Evolutionary conservation across 345 rosid species (phyloP), one percentile per base, ranked within the genome.

Genomic region (Rhodamnia rubescens): DNA sequence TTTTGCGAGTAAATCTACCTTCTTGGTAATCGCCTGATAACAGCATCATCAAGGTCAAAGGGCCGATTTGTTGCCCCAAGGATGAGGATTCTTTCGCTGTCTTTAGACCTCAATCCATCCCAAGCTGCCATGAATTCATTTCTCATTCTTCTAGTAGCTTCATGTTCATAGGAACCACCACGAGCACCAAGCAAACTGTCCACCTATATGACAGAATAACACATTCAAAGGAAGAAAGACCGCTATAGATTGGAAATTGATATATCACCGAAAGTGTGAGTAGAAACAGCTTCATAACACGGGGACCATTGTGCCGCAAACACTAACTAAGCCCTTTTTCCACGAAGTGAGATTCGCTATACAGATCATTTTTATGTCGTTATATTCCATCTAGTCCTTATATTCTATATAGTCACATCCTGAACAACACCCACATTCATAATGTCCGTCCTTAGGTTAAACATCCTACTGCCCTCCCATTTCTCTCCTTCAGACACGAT

Each of bases 91-190:
- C 98, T 93, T 91, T 97, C 98, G 90, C 97, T 97, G 83, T 95
- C 99, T 90, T 96, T 96, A 74, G 99, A 91, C 88, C 98, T 93
- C 88, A 97, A 91, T 82, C 99, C 99, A 91, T 97, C 99, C 99
- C 99, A 97, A 56, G 99, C 99, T 74, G 99, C 96, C 99, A 97
- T 97, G 87, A 97, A 97, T 89, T 97, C 99, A 74, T 97, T 97
- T 89, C 98, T 94, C 99, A 96, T 97, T 90, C 99, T 93, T 89
- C 99, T 92, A 54, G 99, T 97, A 54, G 99, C 99, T 85, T 97
- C 99, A 4, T 97, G 99, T 88, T 97, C 99, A 85, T 86, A 93
- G 57, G 98, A 91, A 88, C 99, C 97, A 49, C 99, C 99, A 82
- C 99, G 99, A 89, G 98, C 98, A 84, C 99, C 99, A 24, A 97